Evolutionary conservation across 225 moss, liverwort and hornwort species (phyloP).

Genomic region (Neckera pumila): DNA sequence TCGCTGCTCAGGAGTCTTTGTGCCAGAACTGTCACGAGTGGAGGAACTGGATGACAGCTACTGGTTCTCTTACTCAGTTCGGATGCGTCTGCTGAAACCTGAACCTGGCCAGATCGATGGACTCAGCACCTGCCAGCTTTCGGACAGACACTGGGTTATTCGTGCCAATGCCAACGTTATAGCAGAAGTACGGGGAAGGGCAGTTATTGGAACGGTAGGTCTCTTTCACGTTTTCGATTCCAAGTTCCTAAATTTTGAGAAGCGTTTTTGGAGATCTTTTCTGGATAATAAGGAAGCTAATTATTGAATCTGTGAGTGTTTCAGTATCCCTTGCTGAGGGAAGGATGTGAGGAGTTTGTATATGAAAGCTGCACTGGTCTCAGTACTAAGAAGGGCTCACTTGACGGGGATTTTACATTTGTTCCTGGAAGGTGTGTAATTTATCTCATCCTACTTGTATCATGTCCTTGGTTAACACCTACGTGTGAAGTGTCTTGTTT

Average conservation of each 20-base stretch:
- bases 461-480: background rate
- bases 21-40: constrained; percentile 62
- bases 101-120: constrained; percentile 17
- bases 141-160: constrained; percentile 71
- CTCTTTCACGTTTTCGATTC: background rate
- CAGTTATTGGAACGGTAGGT: constrained; percentile 68
- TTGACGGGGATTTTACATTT: constrained; percentile 85
- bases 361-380: constrained; percentile 72
- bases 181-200: constrained; percentile 53
- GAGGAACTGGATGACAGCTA: constrained; percentile 41
- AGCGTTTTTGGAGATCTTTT: background rate
- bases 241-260: background rate
- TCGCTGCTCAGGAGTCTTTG: constrained; percentile 78
- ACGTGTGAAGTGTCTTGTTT: background rate
- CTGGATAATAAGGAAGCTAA: background rate
- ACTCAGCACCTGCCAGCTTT: constrained; percentile 59
- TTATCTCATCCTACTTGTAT: background rate
- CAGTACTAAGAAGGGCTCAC: constrained; percentile 48
- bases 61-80: constrained; percentile 76
- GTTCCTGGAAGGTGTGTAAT: constrained; percentile 64
- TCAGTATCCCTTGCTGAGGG: constrained; percentile 55
- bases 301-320: background rate
- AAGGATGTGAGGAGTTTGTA: constrained; percentile 51
- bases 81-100: constrained; percentile 56
- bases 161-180: constrained; percentile 31